phyloP scores from a whole-genome alignment of 345 rosid species.

The Camelina hispida region DNA sequence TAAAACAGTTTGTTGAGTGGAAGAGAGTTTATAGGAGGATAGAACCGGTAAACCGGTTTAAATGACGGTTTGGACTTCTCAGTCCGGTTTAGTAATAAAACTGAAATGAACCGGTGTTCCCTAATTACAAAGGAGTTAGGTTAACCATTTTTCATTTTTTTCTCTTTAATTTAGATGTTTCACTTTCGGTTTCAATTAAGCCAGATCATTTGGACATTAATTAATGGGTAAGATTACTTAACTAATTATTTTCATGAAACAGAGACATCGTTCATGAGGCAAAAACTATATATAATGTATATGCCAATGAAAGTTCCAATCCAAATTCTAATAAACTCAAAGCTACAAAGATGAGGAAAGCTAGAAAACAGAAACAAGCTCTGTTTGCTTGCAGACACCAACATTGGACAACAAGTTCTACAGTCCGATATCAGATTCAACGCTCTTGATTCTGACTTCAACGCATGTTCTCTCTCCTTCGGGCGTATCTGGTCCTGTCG shows the following conservation, averaged over 20 bases:
- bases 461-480: slow-evolving; percentile 73
- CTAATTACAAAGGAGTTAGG: background rate
- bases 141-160: no score
- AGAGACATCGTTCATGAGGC: background rate
- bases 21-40: background rate
- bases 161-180: no score
- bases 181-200: no score
- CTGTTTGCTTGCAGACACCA: background rate
- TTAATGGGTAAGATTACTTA: background rate
- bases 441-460: slow-evolving; percentile 27
- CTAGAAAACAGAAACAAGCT: background rate
- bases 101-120: background rate
- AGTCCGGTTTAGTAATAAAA: background rate
- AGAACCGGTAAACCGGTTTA: no score
- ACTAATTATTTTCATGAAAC: no score
- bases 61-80: background rate
- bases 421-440: background rate
- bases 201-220: no score
- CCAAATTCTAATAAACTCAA: slow-evolving; percentile 9
- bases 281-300: background rate
- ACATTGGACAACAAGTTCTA: background rate
- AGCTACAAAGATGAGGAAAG: slow-evolving; percentile 6
- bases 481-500: slow-evolving; percentile 82
- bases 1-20: slow-evolving; percentile 20
- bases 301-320: background rate